These are phyloP conservation scores for Gossypium lobatum DNA, from an alignment of 441 rosid genomes.

Conservation along the genomic window DNA sequence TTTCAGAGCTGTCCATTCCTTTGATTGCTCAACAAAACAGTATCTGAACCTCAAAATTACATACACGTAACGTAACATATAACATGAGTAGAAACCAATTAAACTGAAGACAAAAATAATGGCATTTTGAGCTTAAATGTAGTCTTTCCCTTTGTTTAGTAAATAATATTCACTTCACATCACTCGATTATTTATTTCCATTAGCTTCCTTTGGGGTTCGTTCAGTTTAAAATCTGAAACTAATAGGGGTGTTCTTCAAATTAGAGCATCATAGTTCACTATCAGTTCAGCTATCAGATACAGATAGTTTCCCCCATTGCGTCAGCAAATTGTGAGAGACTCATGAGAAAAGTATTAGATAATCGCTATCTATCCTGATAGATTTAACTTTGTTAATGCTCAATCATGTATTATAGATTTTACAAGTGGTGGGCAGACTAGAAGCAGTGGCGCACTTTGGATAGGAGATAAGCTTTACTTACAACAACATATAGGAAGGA, in stretches of 20 bases:
- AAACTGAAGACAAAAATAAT: neutral
- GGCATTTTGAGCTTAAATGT: neutral
- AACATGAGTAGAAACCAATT: neutral
- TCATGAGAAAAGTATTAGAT: neutral
- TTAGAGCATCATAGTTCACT: neutral
- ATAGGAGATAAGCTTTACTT: neutral
- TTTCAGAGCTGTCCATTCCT: no score
- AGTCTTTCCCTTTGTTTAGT: neutral
- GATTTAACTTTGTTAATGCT: neutral
- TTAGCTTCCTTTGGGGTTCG: neutral
- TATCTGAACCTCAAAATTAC: no score
- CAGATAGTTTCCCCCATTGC: neutral
- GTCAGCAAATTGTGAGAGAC: neutral
- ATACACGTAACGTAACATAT: no score
- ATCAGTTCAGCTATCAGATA: neutral
- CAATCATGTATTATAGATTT: neutral
- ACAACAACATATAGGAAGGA: neutral
- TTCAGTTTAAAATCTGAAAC: neutral
- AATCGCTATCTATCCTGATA: neutral
- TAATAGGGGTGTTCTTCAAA: neutral
- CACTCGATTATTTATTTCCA: neutral
- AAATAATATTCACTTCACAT: neutral
- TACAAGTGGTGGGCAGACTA: slow-evolving; percentile 4
- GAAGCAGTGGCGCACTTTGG: slow-evolving; percentile 19
- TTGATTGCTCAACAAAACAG: no score